phyloP scores from a whole-genome alignment of 352 stramenopile genomes.

The Phytophthora pini region DNA sequence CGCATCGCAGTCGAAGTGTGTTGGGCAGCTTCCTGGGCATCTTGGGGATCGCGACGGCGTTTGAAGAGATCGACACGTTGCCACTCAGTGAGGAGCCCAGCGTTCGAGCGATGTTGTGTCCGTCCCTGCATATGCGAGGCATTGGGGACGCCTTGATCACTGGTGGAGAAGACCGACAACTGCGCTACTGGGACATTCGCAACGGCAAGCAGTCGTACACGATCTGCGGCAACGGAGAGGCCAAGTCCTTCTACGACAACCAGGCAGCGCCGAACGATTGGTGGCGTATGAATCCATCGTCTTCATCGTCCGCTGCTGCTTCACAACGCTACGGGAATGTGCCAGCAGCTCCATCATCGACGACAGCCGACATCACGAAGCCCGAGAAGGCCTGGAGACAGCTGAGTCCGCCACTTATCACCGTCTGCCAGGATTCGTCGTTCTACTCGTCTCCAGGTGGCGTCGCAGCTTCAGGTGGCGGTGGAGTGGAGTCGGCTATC shows the following conservation, averaged over 20 bases:
- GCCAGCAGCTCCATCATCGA: conserved; percentile 31
- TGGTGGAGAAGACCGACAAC: conserved; percentile 93
- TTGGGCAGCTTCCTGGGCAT: conserved; percentile 82
- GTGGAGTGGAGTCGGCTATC: conserved; percentile 72
- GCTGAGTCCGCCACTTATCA: conserved; percentile 82
- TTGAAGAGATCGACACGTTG: conserved; percentile 85
- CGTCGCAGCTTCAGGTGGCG: conserved; percentile 50
- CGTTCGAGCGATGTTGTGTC: conserved; percentile 89
- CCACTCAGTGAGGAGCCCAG: conserved; percentile 78
- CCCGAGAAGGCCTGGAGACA: conserved; percentile 90
- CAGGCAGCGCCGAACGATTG: conserved; percentile 77
- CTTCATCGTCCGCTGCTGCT: conserved; percentile 29
- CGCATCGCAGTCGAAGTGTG: conserved; percentile 71
- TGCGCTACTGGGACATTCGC: conserved; percentile 98
- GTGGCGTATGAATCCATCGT: conserved; percentile 82
- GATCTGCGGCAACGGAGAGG: conserved; percentile 88
- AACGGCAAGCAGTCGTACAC: conserved; percentile 94
- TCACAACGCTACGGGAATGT: conserved; percentile 37
- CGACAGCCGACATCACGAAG: conserved; percentile 64
- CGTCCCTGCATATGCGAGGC: conserved; percentile 87
- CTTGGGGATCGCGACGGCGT: conserved; percentile 80
- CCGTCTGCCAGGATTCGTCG: conserved; percentile 86
- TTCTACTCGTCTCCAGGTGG: conserved; percentile 63
- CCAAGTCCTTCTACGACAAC: conserved; percentile 90
- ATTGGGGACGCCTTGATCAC: conserved; percentile 92